Evolutionary conservation across 2,329 filamentous ascomycete genomes (phyloP), one percentile per base, ranked within the genome.

Genomic region (Tolypocladium ophioglossoides): DNA sequence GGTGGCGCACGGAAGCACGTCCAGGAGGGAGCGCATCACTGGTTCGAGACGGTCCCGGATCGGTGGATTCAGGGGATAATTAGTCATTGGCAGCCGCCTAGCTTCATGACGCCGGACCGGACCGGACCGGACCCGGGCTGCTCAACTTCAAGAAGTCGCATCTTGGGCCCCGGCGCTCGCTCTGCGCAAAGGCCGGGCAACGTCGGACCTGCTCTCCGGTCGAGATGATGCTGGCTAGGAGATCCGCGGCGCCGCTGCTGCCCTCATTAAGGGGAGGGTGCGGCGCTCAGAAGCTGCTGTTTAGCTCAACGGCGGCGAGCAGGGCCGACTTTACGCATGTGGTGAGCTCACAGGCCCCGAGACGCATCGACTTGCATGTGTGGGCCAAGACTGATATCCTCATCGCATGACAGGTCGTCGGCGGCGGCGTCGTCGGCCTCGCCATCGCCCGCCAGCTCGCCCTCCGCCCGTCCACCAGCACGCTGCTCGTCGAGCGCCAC

Each of bases 401-500:
- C 3, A 37, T 5, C 18, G 34, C 41, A 5, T 12, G 27, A 20
- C 57, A 81, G 74, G 74, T 83, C 37, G 76, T 83, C 53, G 80
- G 80, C 60, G 80, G 75, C 60, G 80, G 80, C 59, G 79, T 89
- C 0, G 85, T 96, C 38, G 91, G 91, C 12, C 80, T 96, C 2
- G 87, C 91, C 10, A 80, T 91, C 54, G 89, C 90, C 6, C 80
- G 87, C 5, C 78, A 85, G 58, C 78, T 96, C 27, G 83, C 90
- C 53, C 80, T 82, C 30, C 74, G 77, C 56, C 75, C 82, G 35
- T 74, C 77, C 22, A 77, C 78, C 7, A 82, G 81, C 2, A 92
- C 89, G 0, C 77, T 96, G 14, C 75, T 96, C 53, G 82, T 96
- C 2, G 91, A 96, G 71, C 83, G 87, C 30, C 88, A 96, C 74